A percentile compares a stretch with the other conserved stretches of the same genome.
phyloP scores from a whole-genome alignment of 768 basidiomycete species.

The Boletus vermiculosoides region DNA sequence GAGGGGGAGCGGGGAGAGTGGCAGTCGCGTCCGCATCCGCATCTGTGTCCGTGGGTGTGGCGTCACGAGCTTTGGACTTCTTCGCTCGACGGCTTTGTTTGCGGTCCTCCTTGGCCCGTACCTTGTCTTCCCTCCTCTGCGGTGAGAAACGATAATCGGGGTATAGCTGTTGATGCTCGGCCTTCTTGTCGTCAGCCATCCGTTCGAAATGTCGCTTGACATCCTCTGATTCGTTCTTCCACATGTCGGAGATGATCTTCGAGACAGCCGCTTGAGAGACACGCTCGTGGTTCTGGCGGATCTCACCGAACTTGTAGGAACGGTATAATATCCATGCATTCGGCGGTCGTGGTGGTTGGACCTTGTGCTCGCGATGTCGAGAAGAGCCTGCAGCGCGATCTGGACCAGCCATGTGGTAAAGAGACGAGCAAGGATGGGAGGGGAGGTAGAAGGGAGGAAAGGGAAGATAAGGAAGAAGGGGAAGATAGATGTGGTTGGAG shows the following conservation, averaged over 20 bases:
- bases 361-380: conserved; percentile 10
- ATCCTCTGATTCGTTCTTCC: conserved; percentile 53
- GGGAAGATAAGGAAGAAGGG: conserved; percentile 2
- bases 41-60: conserved; percentile 1
- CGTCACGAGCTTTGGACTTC: conserved; percentile 22
- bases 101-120: conserved; percentile 39
- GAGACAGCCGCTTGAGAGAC: conserved; percentile 63
- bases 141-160: conserved; percentile 61
- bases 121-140: conserved; percentile 51
- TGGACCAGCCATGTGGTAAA: conserved; percentile 25
- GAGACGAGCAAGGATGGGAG: conserved; percentile 2
- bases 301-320: conserved; percentile 46
- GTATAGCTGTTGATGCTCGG: conserved; percentile 48
- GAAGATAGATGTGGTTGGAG: conserved; percentile 20
- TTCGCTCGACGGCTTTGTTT: conserved; percentile 32
- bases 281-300: conserved; percentile 31
- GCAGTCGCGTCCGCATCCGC: not conserved
- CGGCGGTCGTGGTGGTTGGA: conserved; percentile 61
- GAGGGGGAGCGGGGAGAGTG: not conserved
- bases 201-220: conserved; percentile 53
- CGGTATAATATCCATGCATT: conserved; percentile 87
- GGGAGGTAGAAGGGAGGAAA: conserved; percentile 9
- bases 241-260: conserved; percentile 58
- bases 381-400: conserved; percentile 7
- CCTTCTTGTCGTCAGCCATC: conserved; percentile 51